A percentile compares a stretch with the other conserved stretches of the same genome.
These are phyloP conservation scores for Monilinia fructicola DNA, from an alignment of 2,329 filamentous ascomycete genomes.

Conservation along the genomic window DNA sequence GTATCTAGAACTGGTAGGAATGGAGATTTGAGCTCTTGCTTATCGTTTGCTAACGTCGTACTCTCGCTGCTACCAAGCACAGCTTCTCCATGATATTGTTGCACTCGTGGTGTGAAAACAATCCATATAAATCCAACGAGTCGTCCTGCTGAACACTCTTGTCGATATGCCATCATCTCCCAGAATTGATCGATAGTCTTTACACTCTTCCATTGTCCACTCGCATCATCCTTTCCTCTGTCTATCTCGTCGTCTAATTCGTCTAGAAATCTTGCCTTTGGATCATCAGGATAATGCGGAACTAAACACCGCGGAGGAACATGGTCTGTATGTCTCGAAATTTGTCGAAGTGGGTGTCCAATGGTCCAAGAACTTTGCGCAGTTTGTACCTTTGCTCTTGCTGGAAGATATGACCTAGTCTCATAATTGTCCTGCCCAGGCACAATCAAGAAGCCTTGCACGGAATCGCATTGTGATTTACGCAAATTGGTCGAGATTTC, in stretches of 20 bases:
- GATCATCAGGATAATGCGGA: constrained; percentile 90
- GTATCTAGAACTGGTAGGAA: constrained; percentile 11
- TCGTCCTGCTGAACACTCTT: constrained; percentile 90
- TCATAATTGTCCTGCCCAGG: constrained; percentile 84
- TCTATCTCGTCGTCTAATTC: constrained; percentile 84
- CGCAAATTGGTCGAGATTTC: background rate
- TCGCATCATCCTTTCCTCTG: constrained; percentile 54
- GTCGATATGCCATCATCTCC: constrained; percentile 96
- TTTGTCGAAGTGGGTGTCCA: constrained; percentile 65
- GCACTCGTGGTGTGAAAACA: constrained; percentile 56
- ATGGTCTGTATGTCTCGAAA: constrained; percentile 62
- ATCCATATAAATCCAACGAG: constrained; percentile 95
- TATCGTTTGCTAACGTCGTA: constrained; percentile 24
- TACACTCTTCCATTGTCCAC: constrained; percentile 79
- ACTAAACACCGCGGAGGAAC: constrained; percentile 82
- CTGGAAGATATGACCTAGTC: constrained; percentile 74
- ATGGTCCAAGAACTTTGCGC: constrained; percentile 57
- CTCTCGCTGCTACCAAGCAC: constrained; percentile 30
- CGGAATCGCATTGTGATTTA: constrained; percentile 44
- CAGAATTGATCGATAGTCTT: constrained; percentile 88
- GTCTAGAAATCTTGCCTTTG: constrained; percentile 84
- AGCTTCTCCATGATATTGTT: constrained; percentile 23
- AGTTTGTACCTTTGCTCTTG: constrained; percentile 38
- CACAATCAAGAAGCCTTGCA: constrained; percentile 81
- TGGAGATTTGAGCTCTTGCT: constrained; percentile 22